phyloP scores from a whole-genome alignment of 2,329 filamentous ascomycete genomes.

The Pseudofabraea citricarpa region DNA sequence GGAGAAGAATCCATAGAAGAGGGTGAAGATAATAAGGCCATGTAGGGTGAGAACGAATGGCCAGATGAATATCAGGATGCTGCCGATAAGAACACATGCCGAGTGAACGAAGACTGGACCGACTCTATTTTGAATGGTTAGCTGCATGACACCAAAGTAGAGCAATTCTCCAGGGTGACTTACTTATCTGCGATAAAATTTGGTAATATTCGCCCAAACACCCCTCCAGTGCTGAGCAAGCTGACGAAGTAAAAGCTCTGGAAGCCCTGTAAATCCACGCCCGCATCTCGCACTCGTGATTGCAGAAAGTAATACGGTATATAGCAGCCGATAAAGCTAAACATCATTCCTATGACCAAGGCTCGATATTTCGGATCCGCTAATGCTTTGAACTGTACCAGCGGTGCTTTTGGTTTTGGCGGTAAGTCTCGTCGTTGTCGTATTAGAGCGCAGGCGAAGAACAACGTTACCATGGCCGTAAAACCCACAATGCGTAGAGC shows the following conservation, averaged over 20 bases:
- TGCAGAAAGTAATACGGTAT: conserved; percentile 28
- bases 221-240: conserved; percentile 58
- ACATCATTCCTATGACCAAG: conserved; percentile 32
- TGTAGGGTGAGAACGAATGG: conserved; percentile 39
- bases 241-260: conserved; percentile 54
- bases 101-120: conserved; percentile 1
- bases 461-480: conserved; percentile 30
- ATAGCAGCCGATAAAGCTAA: conserved; percentile 35
- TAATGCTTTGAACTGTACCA: conserved; percentile 37
- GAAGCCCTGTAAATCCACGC: conserved; percentile 39
- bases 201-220: conserved; percentile 52
- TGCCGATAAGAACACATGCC: conserved; percentile 38
- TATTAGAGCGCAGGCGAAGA: conserved; percentile 28
- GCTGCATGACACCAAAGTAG: not conserved
- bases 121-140: not conserved
- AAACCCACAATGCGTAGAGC: conserved; percentile 38
- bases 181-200: conserved; percentile 51
- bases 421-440: conserved; percentile 38
- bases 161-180: conserved; percentile 9
- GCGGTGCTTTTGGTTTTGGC: conserved; percentile 32
- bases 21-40: conserved; percentile 57
- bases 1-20: conserved; percentile 58
- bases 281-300: conserved; percentile 9
- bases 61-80: conserved; percentile 51
- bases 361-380: conserved; percentile 35